Evolutionary conservation across 2,329 filamentous ascomycete genomes (phyloP), one percentile per base, ranked within the genome.

Genomic region (Phialophora expanda): DNA sequence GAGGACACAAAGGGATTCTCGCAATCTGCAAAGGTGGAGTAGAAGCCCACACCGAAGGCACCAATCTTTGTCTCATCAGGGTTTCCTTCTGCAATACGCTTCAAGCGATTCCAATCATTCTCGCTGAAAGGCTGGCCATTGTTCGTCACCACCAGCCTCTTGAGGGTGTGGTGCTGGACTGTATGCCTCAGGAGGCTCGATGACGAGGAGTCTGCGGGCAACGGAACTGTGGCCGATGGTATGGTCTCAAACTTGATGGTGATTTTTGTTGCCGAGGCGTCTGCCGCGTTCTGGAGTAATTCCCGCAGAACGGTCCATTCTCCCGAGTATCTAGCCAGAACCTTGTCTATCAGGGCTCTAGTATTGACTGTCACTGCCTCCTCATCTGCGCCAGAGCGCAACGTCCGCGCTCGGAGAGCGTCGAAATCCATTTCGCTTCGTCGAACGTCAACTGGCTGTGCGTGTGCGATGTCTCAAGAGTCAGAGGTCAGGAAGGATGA

Each of bases 31-130:
- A 99, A 99, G 46, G 98, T 94, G 76, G 92, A 96, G 83, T 99
- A 99, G 81, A 99, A 99, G 2, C 95, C 95, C 34, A 99, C 95
- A 71, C 95, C 95, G 76, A 99, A 99, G 3, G 95, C 96, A 62
- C 95, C 95, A 73, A 99, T 99, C 82, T 99, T 99, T 55, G 93
- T 98, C 80, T 99, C 95, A 77, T 99, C 95, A 0, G 95, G 95
- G 75, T 99, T 99, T 55, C 95, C 96, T 77, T 99, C 95, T n/a
- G 95, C 96, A 69, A 99, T 99, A 67, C 94, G 89, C 83, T 98
- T 98, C 70, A 99, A 77, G 61, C 95, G 87, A 54, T 89, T 88
- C 95, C 95, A 99, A 78, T 99, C 95, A 20, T 93, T 96, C 73
- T 90, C 86, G 59, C 88, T 90, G 75, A 99, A 99, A 0, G 92